These are phyloP conservation scores for Diaporthe humulicola DNA, from an alignment of 2,329 filamentous ascomycete genomes.

Conservation along the genomic window DNA sequence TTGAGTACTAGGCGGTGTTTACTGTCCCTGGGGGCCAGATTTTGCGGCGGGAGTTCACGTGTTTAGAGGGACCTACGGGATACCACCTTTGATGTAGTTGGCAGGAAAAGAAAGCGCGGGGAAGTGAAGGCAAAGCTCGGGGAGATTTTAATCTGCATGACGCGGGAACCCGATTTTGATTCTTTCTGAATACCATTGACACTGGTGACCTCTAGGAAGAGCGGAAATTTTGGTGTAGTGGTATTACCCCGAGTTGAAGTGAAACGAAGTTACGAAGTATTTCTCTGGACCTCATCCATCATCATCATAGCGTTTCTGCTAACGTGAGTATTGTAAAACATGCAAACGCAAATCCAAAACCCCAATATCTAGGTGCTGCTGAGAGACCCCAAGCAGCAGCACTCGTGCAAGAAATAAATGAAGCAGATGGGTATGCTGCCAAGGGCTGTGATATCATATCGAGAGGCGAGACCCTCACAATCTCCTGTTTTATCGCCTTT, in stretches of 20 bases:
- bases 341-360: neutral
- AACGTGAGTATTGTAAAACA: constrained; percentile 15
- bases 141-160: constrained; percentile 26
- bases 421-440: neutral
- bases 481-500: neutral
- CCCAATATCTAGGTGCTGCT: neutral
- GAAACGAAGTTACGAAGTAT: constrained; percentile 25
- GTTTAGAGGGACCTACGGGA: constrained; percentile 33
- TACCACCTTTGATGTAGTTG: constrained; percentile 37
- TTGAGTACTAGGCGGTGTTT: constrained; percentile 78
- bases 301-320: constrained; percentile 2
- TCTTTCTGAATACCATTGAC: constrained; percentile 29
- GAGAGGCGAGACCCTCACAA: neutral
- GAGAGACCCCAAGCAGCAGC: neutral
- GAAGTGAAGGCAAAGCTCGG: constrained; percentile 19
- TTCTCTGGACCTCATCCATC: neutral
- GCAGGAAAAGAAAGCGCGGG: constrained; percentile 13
- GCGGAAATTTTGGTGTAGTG: constrained; percentile 10
- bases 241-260: constrained; percentile 6
- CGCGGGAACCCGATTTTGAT: constrained; percentile 12
- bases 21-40: constrained; percentile 1
- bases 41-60: constrained; percentile 32
- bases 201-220: constrained; percentile 26
- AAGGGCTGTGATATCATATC: neutral
- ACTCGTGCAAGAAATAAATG: constrained; percentile 1